These are phyloP conservation scores for Picochlorum sp. DNA, from an alignment of 139 green algal genomes.

Conservation along the genomic window DNA sequence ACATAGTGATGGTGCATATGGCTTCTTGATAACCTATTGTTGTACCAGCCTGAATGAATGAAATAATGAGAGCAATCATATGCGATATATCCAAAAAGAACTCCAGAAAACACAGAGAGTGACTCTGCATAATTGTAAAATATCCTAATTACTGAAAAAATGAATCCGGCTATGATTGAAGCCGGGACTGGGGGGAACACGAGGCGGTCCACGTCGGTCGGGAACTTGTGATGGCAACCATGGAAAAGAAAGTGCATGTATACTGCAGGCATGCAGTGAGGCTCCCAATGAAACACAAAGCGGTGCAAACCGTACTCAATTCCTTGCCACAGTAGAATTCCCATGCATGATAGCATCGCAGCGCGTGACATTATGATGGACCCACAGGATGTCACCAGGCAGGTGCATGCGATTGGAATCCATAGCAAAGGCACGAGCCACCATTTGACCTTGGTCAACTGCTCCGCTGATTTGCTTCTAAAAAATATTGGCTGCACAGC, in stretches of 20 bases:
- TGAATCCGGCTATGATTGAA: conserved; percentile 26
- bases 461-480: conserved; percentile 39
- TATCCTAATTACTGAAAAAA: conserved; percentile 30
- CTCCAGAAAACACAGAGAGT: conserved; percentile 52
- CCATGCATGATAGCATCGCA: conserved; percentile 24
- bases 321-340: conserved; percentile 69
- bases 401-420: conserved; percentile 38
- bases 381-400: neutral
- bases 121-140: conserved; percentile 21
- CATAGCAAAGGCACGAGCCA: conserved; percentile 85
- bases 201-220: conserved; percentile 70
- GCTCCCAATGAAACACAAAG: conserved; percentile 76
- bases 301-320: conserved; percentile 89
- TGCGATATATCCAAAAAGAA: conserved; percentile 75
- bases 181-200: conserved; percentile 86
- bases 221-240: conserved; percentile 94
- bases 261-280: conserved; percentile 40
- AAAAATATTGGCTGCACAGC: conserved; percentile 77
- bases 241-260: conserved; percentile 90
- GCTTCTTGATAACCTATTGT: conserved; percentile 32
- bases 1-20: conserved; percentile 81
- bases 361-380: neutral
- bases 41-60: conserved; percentile 48
- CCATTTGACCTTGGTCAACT: conserved; percentile 43
- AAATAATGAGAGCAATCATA: conserved; percentile 89